These are phyloP conservation scores for Cladosporium halotolerans DNA, from an alignment of 2,329 filamentous ascomycete genomes.

Conservation along the genomic window DNA sequence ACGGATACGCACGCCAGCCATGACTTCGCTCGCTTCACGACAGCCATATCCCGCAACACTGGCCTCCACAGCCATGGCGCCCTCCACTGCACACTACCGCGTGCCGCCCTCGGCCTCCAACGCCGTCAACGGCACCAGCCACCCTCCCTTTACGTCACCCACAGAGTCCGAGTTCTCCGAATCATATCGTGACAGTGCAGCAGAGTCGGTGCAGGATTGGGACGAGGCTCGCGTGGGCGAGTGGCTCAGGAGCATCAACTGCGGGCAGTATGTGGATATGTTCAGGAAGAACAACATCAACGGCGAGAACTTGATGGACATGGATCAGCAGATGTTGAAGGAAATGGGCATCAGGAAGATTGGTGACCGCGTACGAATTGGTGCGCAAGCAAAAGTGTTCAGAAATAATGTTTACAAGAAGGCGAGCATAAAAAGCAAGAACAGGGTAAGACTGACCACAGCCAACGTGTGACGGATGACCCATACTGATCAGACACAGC, in stretches of 20 bases:
- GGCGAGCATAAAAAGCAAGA: slow-evolving; percentile 57
- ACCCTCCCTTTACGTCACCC: slow-evolving; percentile 65
- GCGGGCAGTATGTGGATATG: slow-evolving; percentile 83
- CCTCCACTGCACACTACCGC: slow-evolving; percentile 20
- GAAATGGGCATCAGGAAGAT: slow-evolving; percentile 99
- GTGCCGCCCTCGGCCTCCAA: slow-evolving; percentile 15
- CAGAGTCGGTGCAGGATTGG: slow-evolving; percentile 54
- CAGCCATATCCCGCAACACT: slow-evolving; percentile 56
- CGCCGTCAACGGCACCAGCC: slow-evolving; percentile 26
- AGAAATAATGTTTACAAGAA: slow-evolving; percentile 44
- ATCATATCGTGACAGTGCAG: slow-evolving; percentile 47
- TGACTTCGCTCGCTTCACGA: slow-evolving; percentile 77
- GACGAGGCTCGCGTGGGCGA: slow-evolving; percentile 86
- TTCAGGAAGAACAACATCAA: slow-evolving; percentile 94
- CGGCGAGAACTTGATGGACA: slow-evolving; percentile 90
- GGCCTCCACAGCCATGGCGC: slow-evolving; percentile 21
- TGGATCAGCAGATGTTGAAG: slow-evolving; percentile 92
- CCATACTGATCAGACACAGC: slow-evolving; percentile 45
- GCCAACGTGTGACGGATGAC: not conserved
- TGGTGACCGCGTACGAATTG: slow-evolving; percentile 84
- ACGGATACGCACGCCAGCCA: slow-evolving; percentile 29
- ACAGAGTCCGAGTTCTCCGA: slow-evolving; percentile 93
- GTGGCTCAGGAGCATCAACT: slow-evolving; percentile 86
- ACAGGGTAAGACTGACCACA: slow-evolving; percentile 62
- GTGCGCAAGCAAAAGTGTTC: slow-evolving; percentile 45